Conservation (phyloP, 2,329 filamentous ascomycete genomes). For the Pseudopithomyces chartarum region DNA sequence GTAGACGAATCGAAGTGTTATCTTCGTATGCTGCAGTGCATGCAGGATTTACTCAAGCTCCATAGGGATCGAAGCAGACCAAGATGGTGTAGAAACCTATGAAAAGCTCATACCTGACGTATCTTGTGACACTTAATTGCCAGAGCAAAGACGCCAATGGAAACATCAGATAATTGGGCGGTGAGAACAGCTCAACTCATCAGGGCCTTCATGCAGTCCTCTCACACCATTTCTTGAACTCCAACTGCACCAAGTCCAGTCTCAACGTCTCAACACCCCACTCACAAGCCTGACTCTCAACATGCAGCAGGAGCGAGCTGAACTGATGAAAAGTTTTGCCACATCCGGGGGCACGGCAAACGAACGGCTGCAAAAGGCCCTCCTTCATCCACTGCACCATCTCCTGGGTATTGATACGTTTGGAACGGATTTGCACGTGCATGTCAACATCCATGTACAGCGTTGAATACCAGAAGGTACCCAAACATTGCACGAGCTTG, state of each 20-base stretch:
- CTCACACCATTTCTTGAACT: slow-evolving; percentile 22
- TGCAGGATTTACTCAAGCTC: no score
- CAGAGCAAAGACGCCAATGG: no score
- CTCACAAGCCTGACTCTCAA: slow-evolving; percentile 32
- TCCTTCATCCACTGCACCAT: slow-evolving; percentile 28
- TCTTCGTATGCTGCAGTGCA: no score
- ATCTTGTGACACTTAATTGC: no score
- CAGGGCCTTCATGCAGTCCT: slow-evolving; percentile 11
- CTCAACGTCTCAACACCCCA: slow-evolving; percentile 33
- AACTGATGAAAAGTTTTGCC: slow-evolving; percentile 30
- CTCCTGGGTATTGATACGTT: slow-evolving; percentile 25
- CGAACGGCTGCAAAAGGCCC: slow-evolving; percentile 33
- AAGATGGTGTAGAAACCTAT: no score
- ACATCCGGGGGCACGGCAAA: slow-evolving; percentile 33
- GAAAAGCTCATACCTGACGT: no score
- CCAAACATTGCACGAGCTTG: slow-evolving; percentile 27
- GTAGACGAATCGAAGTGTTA: no score
- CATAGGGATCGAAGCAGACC: no score
- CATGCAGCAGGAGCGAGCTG: slow-evolving; percentile 33
- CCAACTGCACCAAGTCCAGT: slow-evolving; percentile 25
- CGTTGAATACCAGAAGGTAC: slow-evolving; percentile 40
- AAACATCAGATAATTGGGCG: background rate
- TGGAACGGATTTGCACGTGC: slow-evolving; percentile 36
- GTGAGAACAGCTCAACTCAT: background rate
- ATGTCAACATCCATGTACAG: slow-evolving; percentile 43